Evolutionary conservation across 2,329 filamentous ascomycete genomes (phyloP).

Genomic region (Tolypocladium nubicola): DNA sequence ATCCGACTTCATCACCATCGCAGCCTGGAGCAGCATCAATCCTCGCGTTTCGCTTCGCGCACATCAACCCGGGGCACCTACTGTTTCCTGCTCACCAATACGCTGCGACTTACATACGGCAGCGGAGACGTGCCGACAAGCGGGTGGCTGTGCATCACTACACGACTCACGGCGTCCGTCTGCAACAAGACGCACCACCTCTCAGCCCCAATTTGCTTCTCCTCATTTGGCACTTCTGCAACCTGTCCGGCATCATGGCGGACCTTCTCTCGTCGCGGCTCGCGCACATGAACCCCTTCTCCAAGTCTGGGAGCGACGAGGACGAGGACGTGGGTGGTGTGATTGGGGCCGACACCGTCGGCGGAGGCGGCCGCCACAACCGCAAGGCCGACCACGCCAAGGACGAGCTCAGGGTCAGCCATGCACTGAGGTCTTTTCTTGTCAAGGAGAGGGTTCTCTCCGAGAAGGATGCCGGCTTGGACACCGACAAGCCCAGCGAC

Average conservation of each 20-base stretch:
- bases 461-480: slow-evolving; percentile 34
- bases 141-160: background rate
- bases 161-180: too few relatives aligned
- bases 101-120: background rate
- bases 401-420: slow-evolving; percentile 47
- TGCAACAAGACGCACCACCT: background rate
- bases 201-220: background rate
- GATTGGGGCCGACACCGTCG: slow-evolving; percentile 31
- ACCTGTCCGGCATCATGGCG: slow-evolving; percentile 7
- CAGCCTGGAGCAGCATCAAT: background rate
- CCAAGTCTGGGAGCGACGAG: slow-evolving; percentile 12
- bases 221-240: background rate
- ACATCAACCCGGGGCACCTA: background rate
- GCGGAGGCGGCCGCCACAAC: slow-evolving; percentile 48
- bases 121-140: background rate
- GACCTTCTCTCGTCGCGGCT: slow-evolving; percentile 18
- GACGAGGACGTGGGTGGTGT: slow-evolving; percentile 23
- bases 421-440: slow-evolving; percentile 45
- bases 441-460: slow-evolving; percentile 39
- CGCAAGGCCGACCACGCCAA: slow-evolving; percentile 37
- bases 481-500: slow-evolving; percentile 26
- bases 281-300: slow-evolving; percentile 19
- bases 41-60: background rate
- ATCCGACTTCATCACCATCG: background rate
- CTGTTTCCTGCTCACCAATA: background rate